Base-by-base conservation (phyloP, 352 stramenopile genomes). In the Globisporangium yorkense region DNA sequence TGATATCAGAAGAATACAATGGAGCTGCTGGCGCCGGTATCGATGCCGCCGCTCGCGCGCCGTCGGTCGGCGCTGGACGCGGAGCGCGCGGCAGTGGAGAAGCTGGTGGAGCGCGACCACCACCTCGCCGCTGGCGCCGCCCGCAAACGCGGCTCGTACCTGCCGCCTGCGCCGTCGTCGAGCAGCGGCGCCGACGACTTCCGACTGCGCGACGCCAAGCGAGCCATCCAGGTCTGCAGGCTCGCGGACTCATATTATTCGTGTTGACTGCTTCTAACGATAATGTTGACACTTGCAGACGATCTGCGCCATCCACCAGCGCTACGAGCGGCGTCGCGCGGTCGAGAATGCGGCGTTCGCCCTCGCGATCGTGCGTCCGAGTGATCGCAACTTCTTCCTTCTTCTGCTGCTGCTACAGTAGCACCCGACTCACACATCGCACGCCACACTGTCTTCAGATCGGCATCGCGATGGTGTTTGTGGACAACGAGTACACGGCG, bases 401-500 rank as follows among this genome's bases (percentile, higher is more conserved):
- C 13, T 15, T 35, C 27, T 10, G 37, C 21, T 52, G 20, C 2
- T 5, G 33, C 54, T 27, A 13, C 5, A 10, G 29, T 15, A 6
- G 39, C 4, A 35, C 37, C 20, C 7, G 3, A 18, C 48, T 8
- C 24, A 5, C 2, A 29, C 9, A 15, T 27, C 24, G 24, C n/a
- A 47, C 6, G 1, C 2, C 47, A 20, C 35, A 0, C 2, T 20
- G 10, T 8, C 5, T 18, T 12, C 33, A 87, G 77, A 59, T 65
- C 12, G 77, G 80, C 29, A 67, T 92, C 27, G 31, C 74, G 15
- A 62, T 92, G 21, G 71, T 92, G 29, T 80, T 90, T 40, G 57
- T 90, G 24, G 82, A 92, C 64, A 89, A 87, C 41, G 68, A 79
- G 62, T 80, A 86, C 59, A 59, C 67, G 7, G 59, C 66, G 13